phyloP scores from a whole-genome alignment of 1,284 basidiomycete species.

The Peniophora sp. region DNA sequence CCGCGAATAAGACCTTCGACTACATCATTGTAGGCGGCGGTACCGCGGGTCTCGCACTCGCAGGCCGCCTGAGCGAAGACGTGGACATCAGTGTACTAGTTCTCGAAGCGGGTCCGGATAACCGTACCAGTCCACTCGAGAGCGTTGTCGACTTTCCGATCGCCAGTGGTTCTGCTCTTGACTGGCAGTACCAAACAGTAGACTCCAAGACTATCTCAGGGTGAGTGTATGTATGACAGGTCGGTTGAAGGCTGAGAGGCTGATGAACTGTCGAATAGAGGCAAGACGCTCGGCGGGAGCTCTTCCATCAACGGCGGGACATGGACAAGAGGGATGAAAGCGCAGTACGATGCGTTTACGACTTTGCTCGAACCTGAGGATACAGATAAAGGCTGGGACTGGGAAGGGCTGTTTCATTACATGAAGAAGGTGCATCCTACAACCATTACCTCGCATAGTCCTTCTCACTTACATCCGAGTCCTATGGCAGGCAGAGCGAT shows the following conservation, averaged over 20 bases:
- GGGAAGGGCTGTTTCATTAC: slow-evolving; percentile 40
- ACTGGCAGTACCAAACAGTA: not conserved
- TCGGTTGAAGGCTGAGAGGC: no score
- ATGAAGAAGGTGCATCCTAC: slow-evolving; percentile 31
- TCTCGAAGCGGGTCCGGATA: not conserved
- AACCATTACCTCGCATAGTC: not conserved
- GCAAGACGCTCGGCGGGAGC: not conserved
- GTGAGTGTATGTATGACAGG: not conserved
- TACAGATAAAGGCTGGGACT: slow-evolving; percentile 45
- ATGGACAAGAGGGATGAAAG: not conserved
- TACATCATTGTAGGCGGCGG: not conserved
- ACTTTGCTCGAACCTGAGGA: not conserved
- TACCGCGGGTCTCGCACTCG: slow-evolving; percentile 1
- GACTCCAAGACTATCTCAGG: not conserved
- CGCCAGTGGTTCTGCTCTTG: not conserved
- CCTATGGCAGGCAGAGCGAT: slow-evolving; percentile 37
- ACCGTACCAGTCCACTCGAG: not conserved
- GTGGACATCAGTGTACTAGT: not conserved
- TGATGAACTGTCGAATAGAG: not conserved
- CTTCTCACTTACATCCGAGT: not conserved
- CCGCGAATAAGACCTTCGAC: not conserved
- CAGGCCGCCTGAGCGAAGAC: not conserved
- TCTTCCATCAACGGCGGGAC: not conserved
- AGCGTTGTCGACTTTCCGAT: not conserved
- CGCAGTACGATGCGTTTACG: slow-evolving; percentile 1